phyloP scores from a whole-genome alignment of 768 basidiomycete genomes.

The Lanmaoa rubissima region DNA sequence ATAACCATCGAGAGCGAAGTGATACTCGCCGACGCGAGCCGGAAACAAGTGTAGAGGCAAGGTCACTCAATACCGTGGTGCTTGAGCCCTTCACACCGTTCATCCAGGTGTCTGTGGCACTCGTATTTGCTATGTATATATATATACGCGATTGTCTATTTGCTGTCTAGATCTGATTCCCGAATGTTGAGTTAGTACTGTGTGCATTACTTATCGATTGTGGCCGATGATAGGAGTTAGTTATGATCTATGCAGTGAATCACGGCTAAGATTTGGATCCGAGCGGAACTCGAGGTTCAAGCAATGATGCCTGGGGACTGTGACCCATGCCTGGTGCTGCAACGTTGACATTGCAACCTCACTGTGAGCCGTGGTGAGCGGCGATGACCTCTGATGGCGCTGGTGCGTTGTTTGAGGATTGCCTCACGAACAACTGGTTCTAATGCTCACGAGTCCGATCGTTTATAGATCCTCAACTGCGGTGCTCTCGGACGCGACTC shows the following conservation, averaged over 20 bases:
- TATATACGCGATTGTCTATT: background rate
- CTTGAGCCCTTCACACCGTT: background rate
- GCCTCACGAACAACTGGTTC: background rate
- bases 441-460: slow-evolving; percentile 1
- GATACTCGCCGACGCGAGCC: slow-evolving; percentile 7
- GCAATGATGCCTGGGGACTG: background rate
- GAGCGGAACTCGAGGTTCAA: background rate
- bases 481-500: slow-evolving; percentile 6
- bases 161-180: background rate
- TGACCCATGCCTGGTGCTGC: background rate
- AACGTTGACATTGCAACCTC: background rate
- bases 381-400: background rate
- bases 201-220: background rate
- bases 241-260: background rate
- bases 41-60: slow-evolving; percentile 10
- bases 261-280: background rate
- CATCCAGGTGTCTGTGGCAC: too few relatives aligned
- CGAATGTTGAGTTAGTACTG: background rate
- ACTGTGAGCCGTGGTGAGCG: background rate
- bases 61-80: background rate
- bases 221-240: background rate
- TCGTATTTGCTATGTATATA: background rate
- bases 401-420: background rate
- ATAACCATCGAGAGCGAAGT: slow-evolving; percentile 59
- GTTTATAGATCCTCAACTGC: background rate